Evolutionary conservation across 2,329 filamentous ascomycete genomes (phyloP), one percentile per base, ranked within the genome.

Genomic region (Gyromitra esculenta): DNA sequence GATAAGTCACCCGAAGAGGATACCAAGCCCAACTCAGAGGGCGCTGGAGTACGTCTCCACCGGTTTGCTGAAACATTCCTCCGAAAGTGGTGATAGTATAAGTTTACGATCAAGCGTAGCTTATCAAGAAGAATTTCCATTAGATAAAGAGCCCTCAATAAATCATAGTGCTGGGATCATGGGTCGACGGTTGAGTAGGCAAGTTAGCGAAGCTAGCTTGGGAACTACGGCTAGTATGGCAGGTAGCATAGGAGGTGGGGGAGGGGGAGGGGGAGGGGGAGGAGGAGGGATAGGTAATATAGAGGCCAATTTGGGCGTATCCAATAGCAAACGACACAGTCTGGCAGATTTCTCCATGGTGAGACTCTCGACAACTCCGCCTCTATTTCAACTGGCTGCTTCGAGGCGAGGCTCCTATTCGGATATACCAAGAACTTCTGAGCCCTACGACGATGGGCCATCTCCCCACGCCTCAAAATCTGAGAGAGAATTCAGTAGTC

Each of bases 1-100:
- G 31, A 78, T 39, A 50, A 66, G 35, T 41, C 65, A 75, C 41
- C 77, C 78, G 13, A 68, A 63, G 25, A 59, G 77, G n/a, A 80
- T 80, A 45, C 78, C 79, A 15, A 78, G 68, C n/a, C 79, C 77
- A 9, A 80, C 79, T 0, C 76, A 78, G 35, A 65, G 79, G 5
- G 79, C 78, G 13, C 67, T 80, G 8, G 79, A 80, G 41, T 80
- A 76, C 45, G 73, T 80, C 18, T 79, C 79, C 15, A 77, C 78
- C 2, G 79, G 78, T 31, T 66, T 67, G 2, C 64, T 77, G n/a
- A 50, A 64, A 9, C 64, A 74, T 50, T 52, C 68, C 9, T 43
- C 57, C 8, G 52, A 57, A 41, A 54, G 31, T 50, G n/a, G 48
- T 7, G 60, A 71, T 9, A 65, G 37, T n/a, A 11, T 59, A 21